Conservation (phyloP, 1,139 yeast genomes). For the Zygosaccharomyces sapae region DNA sequence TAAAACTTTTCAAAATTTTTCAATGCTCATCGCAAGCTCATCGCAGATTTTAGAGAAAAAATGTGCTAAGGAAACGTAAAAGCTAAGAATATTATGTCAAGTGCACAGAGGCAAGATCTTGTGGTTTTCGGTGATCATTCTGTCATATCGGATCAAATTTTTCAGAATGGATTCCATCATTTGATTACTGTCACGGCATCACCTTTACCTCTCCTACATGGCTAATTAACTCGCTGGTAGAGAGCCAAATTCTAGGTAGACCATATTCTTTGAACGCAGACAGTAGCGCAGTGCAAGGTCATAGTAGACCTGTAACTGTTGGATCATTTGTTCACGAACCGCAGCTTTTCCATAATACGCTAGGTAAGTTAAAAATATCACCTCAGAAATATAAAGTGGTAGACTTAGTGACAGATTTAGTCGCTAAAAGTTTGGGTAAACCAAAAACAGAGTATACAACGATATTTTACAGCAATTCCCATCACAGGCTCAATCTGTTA, state of each 20-base stretch:
- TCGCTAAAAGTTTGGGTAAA: slow-evolving; percentile 34
- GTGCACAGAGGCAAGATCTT: slow-evolving; percentile 56
- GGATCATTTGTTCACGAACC: slow-evolving; percentile 33
- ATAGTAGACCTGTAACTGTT: slow-evolving; percentile 17
- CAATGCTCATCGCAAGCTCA: slow-evolving; percentile 3
- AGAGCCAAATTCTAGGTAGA: slow-evolving; percentile 31
- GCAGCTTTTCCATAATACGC: slow-evolving; percentile 19
- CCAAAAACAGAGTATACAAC: slow-evolving; percentile 20
- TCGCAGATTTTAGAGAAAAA: neutral
- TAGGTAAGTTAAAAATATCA: slow-evolving; percentile 25
- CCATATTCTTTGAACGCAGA: slow-evolving; percentile 27
- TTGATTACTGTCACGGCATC: slow-evolving; percentile 51
- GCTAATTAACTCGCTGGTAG: slow-evolving; percentile 47
- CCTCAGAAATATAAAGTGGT: slow-evolving; percentile 19
- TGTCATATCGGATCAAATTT: slow-evolving; percentile 38
- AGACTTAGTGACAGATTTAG: slow-evolving; percentile 29
- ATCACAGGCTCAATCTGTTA: slow-evolving; percentile 12
- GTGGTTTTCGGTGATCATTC: slow-evolving; percentile 52
- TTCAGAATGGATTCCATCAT: slow-evolving; percentile 33
- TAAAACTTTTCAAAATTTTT: slow-evolving; percentile 4
- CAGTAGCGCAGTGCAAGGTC: neutral
- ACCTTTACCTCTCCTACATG: slow-evolving; percentile 67
- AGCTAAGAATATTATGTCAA: slow-evolving; percentile 14
- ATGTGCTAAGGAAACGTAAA: too few species aligned
- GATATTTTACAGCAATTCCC: slow-evolving; percentile 22